A percentile compares a stretch with the other conserved stretches of the same genome.
Conservation (phyloP, 805 yeast species). For the Ogataea nakhonphanomensis region DNA sequence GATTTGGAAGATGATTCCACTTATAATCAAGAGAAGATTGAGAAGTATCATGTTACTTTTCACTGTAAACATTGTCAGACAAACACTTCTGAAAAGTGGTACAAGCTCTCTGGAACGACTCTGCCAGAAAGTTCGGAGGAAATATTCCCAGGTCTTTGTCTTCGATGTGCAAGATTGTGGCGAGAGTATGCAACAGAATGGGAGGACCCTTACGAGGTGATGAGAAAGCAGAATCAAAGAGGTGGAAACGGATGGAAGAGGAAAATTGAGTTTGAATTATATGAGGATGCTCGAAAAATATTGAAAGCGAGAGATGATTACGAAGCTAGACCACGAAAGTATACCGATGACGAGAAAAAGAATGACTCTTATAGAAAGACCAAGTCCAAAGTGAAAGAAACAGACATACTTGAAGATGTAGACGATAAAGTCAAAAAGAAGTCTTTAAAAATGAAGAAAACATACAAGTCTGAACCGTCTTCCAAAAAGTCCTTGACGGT, state of each 20-base stretch:
- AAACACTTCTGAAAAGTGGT: constrained; percentile 58
- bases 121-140: constrained; percentile 34
- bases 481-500: constrained; percentile 16
- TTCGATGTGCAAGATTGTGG: constrained; percentile 89
- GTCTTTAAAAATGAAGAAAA: constrained; percentile 14
- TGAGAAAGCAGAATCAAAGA: constrained; percentile 42
- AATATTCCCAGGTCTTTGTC: constrained; percentile 62
- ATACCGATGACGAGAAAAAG: constrained; percentile 3
- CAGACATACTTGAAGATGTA: not conserved
- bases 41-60: constrained; percentile 38
- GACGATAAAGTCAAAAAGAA: constrained; percentile 6
- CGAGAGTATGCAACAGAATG: constrained; percentile 83
- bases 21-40: constrained; percentile 54
- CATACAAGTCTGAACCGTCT: constrained; percentile 1
- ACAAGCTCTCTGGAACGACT: constrained; percentile 61
- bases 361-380: not conserved
- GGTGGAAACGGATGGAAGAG: constrained; percentile 56
- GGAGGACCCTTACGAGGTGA: constrained; percentile 73
- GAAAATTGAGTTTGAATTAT: constrained; percentile 62
- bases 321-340: constrained; percentile 22
- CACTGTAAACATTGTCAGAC: constrained; percentile 74
- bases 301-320: constrained; percentile 44
- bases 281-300: constrained; percentile 58
- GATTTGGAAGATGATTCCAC: constrained; percentile 70
- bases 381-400: constrained; percentile 4